A percentile compares a stretch with the other conserved stretches of the same genome.
These are phyloP conservation scores for Lasiosphaeriaceae sp. DNA, from an alignment of 495 filamentous ascomycete species.

Conservation along the genomic window DNA sequence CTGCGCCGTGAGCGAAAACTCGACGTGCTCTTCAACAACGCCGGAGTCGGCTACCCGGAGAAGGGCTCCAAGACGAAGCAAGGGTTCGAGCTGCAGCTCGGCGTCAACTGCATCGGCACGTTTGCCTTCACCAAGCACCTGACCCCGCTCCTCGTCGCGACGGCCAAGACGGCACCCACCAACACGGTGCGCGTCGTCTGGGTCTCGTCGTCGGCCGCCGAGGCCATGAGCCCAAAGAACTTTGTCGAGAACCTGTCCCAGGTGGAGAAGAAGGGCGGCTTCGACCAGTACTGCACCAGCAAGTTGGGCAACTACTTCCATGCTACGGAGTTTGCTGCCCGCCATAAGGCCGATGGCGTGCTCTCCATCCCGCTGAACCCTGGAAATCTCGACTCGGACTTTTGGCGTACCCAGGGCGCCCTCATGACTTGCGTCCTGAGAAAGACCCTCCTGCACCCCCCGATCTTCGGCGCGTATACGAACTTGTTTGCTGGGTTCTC, in stretches of 20 bases:
- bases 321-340: conserved; percentile 34
- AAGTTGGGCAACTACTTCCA: conserved; percentile 44
- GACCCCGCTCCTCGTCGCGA: conserved; percentile 35
- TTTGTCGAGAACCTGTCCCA: conserved; percentile 38
- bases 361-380: conserved; percentile 37
- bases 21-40: conserved; percentile 39
- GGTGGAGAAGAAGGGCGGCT: conserved; percentile 3
- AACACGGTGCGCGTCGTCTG: conserved; percentile 42
- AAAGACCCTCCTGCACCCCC: conserved; percentile 7
- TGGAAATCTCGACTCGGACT: conserved; percentile 38
- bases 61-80: conserved; percentile 36
- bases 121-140: conserved; percentile 26
- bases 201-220: conserved; percentile 28
- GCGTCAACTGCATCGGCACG: conserved; percentile 34
- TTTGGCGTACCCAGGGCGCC: conserved; percentile 23
- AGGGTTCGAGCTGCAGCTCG: conserved; percentile 38
- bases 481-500: conserved; percentile 40
- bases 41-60: conserved; percentile 23
- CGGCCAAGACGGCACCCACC: conserved; percentile 25
- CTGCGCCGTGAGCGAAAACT: conserved; percentile 25
- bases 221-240: conserved; percentile 34
- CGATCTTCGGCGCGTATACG: conserved; percentile 42
- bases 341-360: conserved; percentile 28
- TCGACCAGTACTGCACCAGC: conserved; percentile 33
- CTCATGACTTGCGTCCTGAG: conserved; percentile 15